Conservation (phyloP, 2,329 filamentous ascomycete genomes). For the Aspergillus eucalypticola region DNA sequence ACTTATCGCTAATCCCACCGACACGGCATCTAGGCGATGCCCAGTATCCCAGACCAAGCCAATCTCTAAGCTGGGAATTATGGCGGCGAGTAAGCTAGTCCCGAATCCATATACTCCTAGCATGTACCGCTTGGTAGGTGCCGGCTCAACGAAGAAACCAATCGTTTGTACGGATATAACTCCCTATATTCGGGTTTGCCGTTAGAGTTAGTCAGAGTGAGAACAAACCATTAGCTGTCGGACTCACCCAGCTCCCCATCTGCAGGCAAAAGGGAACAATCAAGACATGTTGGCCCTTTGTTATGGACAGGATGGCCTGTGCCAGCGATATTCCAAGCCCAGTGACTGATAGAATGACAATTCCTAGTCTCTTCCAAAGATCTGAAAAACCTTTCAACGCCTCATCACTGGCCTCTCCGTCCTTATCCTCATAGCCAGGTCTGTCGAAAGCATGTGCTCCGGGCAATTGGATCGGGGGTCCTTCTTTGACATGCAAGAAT, state of each 20-base stretch:
- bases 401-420: slow-evolving; percentile 68
- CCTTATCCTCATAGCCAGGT: slow-evolving; percentile 65
- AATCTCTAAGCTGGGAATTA: slow-evolving; percentile 26
- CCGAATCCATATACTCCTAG: slow-evolving; percentile 35
- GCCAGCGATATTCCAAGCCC: slow-evolving; percentile 60
- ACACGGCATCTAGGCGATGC: slow-evolving; percentile 13
- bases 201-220: neutral
- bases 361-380: slow-evolving; percentile 56
- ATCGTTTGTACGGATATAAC: slow-evolving; percentile 36
- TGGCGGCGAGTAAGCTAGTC: slow-evolving; percentile 29
- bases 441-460: slow-evolving; percentile 18
- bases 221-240: neutral
- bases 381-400: slow-evolving; percentile 64
- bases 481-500: slow-evolving; percentile 13
- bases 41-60: slow-evolving; percentile 35
- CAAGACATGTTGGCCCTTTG: slow-evolving; percentile 28
- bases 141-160: slow-evolving; percentile 38
- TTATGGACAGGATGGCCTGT: slow-evolving; percentile 55
- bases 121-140: slow-evolving; percentile 32
- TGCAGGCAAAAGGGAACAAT: slow-evolving; percentile 62
- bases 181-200: slow-evolving; percentile 19
- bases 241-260: slow-evolving; percentile 63
- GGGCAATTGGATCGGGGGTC: slow-evolving; percentile 21
- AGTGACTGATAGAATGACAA: slow-evolving; percentile 56
- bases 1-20: slow-evolving; percentile 51